phyloP scores from a whole-genome alignment of 2,329 filamentous ascomycete genomes.

The Aspergillus tanneri region DNA sequence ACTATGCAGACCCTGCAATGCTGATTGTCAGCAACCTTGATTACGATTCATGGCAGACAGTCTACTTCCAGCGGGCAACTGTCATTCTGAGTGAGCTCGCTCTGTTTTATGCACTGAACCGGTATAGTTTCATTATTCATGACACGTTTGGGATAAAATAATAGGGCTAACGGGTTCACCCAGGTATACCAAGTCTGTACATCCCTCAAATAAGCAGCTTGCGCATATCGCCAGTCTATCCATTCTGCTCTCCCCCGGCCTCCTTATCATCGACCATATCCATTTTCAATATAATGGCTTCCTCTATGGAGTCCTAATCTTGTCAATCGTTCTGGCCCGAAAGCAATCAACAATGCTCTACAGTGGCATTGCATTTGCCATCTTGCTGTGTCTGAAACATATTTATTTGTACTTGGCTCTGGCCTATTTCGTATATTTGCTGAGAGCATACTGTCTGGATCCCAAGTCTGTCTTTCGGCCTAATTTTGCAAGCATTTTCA shows the following conservation, averaged over 20 bases:
- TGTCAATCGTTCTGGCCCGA: constrained; percentile 81
- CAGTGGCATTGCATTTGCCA: constrained; percentile 81
- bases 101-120: constrained; percentile 76
- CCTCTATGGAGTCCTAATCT: constrained; percentile 84
- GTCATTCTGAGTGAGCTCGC: constrained; percentile 84
- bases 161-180: constrained; percentile 17
- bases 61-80: constrained; percentile 88
- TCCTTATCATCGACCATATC: constrained; percentile 96
- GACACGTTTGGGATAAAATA: constrained; percentile 3
- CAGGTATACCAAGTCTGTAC: constrained; percentile 73
- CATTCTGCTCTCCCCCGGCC: constrained; percentile 83
- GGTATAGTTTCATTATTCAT: constrained; percentile 49
- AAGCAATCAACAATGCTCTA: constrained; percentile 70
- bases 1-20: constrained; percentile 76
- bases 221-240: constrained; percentile 86
- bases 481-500: constrained; percentile 74
- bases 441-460: constrained; percentile 85
- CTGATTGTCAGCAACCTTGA: constrained; percentile 74
- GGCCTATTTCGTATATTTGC: constrained; percentile 89
- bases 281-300: constrained; percentile 99
- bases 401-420: constrained; percentile 96
- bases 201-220: constrained; percentile 64
- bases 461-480: constrained; percentile 73
- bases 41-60: constrained; percentile 88
- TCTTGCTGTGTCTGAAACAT: constrained; percentile 90